These are phyloP conservation scores for Ophiostoma himal-ulmi DNA, from an alignment of 2,329 filamentous ascomycete genomes.

Conservation along the genomic window DNA sequence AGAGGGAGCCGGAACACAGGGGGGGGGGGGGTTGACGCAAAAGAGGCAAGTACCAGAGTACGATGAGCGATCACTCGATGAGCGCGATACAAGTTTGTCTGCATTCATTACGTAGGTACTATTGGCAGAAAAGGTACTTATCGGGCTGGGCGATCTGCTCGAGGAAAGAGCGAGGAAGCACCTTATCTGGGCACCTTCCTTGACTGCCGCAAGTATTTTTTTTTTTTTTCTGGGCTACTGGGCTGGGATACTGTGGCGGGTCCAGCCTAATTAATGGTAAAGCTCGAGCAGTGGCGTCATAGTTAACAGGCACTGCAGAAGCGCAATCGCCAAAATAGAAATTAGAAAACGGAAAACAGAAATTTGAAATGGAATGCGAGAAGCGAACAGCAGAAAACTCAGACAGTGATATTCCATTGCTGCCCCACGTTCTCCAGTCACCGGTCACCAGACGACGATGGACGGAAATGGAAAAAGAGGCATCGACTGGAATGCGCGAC, in stretches of 20 bases:
- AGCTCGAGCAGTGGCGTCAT: constrained; percentile 12
- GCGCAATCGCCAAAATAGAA: background rate
- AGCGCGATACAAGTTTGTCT: background rate
- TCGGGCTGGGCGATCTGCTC: background rate
- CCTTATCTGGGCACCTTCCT: background rate
- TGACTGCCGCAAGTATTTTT: background rate
- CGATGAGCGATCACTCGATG: constrained; percentile 7
- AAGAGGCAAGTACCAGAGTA: background rate
- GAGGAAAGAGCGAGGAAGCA: constrained; percentile 1
- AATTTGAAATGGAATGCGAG: background rate
- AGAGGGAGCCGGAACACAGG: background rate
- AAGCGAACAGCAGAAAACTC: background rate
- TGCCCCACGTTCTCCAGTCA: constrained; percentile 11
- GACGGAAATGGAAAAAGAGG: background rate
- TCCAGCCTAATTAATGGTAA: background rate
- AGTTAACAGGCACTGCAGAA: background rate
- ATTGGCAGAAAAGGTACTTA: background rate
- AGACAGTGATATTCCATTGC: background rate
- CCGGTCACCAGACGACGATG: background rate
- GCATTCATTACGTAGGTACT: constrained; percentile 5
- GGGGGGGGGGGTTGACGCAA: background rate
- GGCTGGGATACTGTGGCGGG: background rate
- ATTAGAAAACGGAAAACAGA: background rate
- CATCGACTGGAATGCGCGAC: constrained; percentile 9
- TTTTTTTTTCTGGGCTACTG: background rate